Base-by-base conservation (phyloP, 2,329 filamentous ascomycete genomes). In the Salinomyces thailandicus region DNA sequence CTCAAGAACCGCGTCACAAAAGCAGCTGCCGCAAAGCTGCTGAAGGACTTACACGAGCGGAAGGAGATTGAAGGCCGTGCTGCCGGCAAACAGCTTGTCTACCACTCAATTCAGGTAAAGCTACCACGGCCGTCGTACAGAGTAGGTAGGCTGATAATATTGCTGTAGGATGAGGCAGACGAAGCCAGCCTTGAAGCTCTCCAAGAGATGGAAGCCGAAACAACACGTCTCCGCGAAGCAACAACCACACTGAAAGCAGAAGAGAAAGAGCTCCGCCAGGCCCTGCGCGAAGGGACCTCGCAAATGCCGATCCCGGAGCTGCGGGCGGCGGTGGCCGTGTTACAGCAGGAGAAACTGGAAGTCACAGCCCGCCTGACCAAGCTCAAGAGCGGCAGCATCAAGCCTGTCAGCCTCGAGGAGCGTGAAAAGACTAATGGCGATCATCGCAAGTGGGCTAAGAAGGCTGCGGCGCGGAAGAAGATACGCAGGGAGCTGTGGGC, bases 1-100 rank as follows among this genome's bases (percentile, higher is more conserved):
- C 50, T 58, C 35, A 52, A 55, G 38, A 57, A 57, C 38, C 50
- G 47, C 33, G 53, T 59, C 29, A 53, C 53, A 34, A 57, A 58
- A 28, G 72, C 73, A 9, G 64, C 72, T 29, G 68, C 75, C 16
- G 67, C 68, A 18, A 81, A 79, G 55, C 52, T 73, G 19, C 60
- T 81, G 20, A 77, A 75, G 48, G 75, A 79, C 41, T 61, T 81
- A 53, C 69, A 75, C 41, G 73, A 79, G 46, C 66, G 64, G 28
- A 71, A 71, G 8, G 59, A 73, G 46, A 72, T 81, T 28, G 72
- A 73, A 48, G 73, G 71, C 33, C 70, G 70, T 33, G 59, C 63
- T 26, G 65, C 73, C 26, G 74, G 75, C 14, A 79, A 78, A 57
- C 74, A 78, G 48, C 62, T 67, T 26, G 73, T 79, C 41, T 79